Evolutionary conservation across 129 eudicot species (phyloP).

Genomic region (Sambucus nigra): DNA sequence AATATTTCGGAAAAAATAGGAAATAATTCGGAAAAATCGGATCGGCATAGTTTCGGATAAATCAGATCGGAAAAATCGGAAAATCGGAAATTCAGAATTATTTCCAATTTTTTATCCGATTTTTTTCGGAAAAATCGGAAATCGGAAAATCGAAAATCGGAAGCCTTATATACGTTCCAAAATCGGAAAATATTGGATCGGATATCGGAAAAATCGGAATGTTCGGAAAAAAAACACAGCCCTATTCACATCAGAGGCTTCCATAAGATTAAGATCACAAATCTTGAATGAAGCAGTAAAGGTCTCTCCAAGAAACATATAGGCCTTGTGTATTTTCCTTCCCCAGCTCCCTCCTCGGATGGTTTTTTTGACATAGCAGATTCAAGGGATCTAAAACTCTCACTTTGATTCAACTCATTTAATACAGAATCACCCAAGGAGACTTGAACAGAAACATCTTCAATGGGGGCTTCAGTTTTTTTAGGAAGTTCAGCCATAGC

Average conservation of each 20-base stretch:
- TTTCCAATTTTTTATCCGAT: too few relatives aligned
- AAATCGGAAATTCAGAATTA: too few relatives aligned
- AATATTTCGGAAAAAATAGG: too few relatives aligned
- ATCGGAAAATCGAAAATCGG: too few relatives aligned
- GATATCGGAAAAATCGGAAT: too few relatives aligned
- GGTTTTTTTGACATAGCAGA: constrained; percentile 13
- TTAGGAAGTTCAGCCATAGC: constrained; percentile 15
- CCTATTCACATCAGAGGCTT: constrained; percentile 43
- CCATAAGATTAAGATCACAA: constrained; percentile 80
- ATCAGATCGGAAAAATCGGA: too few relatives aligned
- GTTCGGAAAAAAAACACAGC: too few relatives aligned
- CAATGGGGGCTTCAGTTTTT: constrained; percentile 20
- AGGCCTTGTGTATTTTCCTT: constrained; percentile 26
- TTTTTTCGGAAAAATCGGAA: too few relatives aligned
- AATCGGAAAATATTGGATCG: too few relatives aligned
- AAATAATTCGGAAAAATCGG: too few relatives aligned
- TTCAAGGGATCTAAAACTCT: constrained; percentile 18
- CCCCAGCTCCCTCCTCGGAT: constrained; percentile 22
- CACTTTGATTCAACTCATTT: constrained; percentile 27
- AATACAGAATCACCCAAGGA: constrained; percentile 20
- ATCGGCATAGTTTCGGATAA: too few relatives aligned
- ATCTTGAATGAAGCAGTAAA: constrained; percentile 68
- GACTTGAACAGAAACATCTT: constrained; percentile 20
- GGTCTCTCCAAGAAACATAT: constrained; percentile 37
- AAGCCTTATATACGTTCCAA: too few relatives aligned